Evolutionary conservation across 2,329 filamentous ascomycete species (phyloP).

Genomic region (Claviceps monticola): DNA sequence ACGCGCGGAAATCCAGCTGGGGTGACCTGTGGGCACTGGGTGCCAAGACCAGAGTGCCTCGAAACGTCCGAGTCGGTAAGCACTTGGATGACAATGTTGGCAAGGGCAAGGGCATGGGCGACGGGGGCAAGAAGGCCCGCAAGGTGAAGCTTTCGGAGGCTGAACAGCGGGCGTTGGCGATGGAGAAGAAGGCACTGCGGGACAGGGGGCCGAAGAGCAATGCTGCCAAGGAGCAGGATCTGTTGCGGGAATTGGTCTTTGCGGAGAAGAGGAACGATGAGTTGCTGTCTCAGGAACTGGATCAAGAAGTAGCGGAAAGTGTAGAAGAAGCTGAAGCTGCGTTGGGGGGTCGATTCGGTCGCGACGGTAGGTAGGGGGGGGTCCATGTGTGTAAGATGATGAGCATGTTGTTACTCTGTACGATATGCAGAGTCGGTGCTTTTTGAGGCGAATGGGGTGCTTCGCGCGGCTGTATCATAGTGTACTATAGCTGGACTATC

Average conservation of each 20-base stretch:
- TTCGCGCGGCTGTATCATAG: too few relatives aligned
- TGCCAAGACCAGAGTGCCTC: constrained; percentile 64
- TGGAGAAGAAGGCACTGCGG: constrained; percentile 21
- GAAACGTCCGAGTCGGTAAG: constrained; percentile 47
- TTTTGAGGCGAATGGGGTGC: too few relatives aligned
- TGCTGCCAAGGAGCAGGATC: constrained; percentile 22
- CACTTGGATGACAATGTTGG: constrained; percentile 23
- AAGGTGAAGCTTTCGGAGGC: constrained; percentile 24
- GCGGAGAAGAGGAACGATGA: constrained; percentile 20
- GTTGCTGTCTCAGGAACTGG: constrained; percentile 18
- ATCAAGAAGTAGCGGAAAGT: constrained; percentile 17
- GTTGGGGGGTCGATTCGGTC: not conserved
- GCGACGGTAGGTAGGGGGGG: not conserved
- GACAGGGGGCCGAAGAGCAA: constrained; percentile 28
- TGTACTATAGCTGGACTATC: too few relatives aligned
- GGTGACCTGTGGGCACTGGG: constrained; percentile 93
- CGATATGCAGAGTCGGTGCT: too few relatives aligned
- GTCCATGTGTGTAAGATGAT: too few relatives aligned
- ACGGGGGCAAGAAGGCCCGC: constrained; percentile 20
- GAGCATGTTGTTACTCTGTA: too few relatives aligned
- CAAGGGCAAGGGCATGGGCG: too few relatives aligned
- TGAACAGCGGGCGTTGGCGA: constrained; percentile 22
- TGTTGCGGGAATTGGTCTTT: constrained; percentile 26
- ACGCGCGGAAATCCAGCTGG: constrained; percentile 82
- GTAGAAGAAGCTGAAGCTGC: constrained; percentile 3